A percentile compares a stretch with the other conserved stretches of the same genome.
phyloP scores from a whole-genome alignment of 805 yeast species.

The Barnettozyma wickerhamii region DNA sequence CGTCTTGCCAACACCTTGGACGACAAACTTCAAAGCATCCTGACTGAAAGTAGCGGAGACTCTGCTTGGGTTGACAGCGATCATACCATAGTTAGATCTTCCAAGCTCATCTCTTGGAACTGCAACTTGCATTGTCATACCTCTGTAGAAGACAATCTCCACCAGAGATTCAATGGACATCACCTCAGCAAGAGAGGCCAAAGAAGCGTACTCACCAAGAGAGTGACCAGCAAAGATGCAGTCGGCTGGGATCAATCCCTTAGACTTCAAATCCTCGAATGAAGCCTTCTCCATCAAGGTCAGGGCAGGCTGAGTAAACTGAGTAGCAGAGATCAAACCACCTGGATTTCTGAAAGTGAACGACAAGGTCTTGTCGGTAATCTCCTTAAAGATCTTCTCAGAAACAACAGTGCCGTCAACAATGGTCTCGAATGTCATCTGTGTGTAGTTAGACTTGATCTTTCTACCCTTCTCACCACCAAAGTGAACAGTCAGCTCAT shows the following conservation, averaged over 20 bases:
- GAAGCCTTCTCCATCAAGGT: conserved; percentile 99
- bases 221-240: conserved; percentile 99
- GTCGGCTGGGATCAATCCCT: conserved; percentile 92
- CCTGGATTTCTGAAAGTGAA: conserved; percentile 89
- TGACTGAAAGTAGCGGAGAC: conserved; percentile 85
- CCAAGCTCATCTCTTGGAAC: conserved; percentile 96
- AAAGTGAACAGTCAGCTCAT: conserved; percentile 90
- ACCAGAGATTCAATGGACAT: conserved; percentile 98
- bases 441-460: conserved; percentile 89
- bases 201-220: conserved; percentile 97
- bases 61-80: conserved; percentile 97
- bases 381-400: conserved; percentile 93
- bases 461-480: conserved; percentile 97
- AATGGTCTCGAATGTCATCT: conserved; percentile 97
- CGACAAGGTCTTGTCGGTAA: conserved; percentile 74
- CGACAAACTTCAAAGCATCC: conserved; percentile 91
- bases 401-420: conserved; percentile 78
- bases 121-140: conserved; percentile 99
- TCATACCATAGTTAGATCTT: conserved; percentile 98
- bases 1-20: conserved; percentile 75
- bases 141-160: conserved; percentile 98
- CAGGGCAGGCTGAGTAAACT: conserved; percentile 98
- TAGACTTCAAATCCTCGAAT: conserved; percentile 93
- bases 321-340: conserved; percentile 96
- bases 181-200: conserved; percentile 95